Conservation (phyloP, 116 monocot species). For the Zostera marina region DNA sequence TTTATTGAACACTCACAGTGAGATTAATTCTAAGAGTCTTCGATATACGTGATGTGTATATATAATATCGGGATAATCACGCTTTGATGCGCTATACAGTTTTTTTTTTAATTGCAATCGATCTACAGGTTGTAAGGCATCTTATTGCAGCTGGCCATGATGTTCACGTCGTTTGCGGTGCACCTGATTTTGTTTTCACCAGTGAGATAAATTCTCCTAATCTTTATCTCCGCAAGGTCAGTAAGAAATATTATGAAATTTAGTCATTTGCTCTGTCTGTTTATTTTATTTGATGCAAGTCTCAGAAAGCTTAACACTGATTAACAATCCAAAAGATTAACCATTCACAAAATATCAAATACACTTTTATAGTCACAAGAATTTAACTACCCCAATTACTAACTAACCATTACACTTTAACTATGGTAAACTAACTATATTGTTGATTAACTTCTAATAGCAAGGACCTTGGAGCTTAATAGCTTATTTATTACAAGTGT, state of each 20-base stretch:
- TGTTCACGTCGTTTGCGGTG: conserved; percentile 79
- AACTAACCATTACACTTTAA: too few relatives aligned
- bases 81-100: neutral
- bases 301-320: too few relatives aligned
- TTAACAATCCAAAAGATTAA: too few relatives aligned
- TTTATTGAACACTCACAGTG: too few relatives aligned
- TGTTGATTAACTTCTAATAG: too few relatives aligned
- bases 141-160: conserved; percentile 33
- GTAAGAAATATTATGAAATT: neutral
- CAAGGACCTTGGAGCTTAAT: neutral
- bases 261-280: neutral
- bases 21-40: neutral
- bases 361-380: too few relatives aligned
- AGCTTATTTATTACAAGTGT: neutral
- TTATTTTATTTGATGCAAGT: too few relatives aligned
- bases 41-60: neutral
- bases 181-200: conserved; percentile 92
- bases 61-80: neutral
- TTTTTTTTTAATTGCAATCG: conserved; percentile 1
- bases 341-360: too few relatives aligned
- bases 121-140: conserved; percentile 52
- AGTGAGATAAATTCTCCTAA: conserved; percentile 76
- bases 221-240: conserved; percentile 80
- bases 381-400: too few relatives aligned
- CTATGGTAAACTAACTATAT: too few relatives aligned